These are phyloP conservation scores for Fusarium sp. DNA, from an alignment of 2,329 filamentous ascomycete species.

Conservation along the genomic window DNA sequence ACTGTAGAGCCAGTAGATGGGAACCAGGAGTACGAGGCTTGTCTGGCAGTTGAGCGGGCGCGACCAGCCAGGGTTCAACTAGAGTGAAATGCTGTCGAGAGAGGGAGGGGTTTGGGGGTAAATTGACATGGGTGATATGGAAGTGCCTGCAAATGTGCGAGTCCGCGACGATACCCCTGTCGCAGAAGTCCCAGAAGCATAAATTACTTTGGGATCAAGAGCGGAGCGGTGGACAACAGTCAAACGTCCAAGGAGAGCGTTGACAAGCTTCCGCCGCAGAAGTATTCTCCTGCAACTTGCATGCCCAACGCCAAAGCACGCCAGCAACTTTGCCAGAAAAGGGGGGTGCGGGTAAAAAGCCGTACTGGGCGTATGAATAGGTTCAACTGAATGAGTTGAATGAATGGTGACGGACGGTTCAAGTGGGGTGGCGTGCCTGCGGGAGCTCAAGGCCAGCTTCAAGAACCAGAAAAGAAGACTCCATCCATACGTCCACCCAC, in stretches of 20 bases:
- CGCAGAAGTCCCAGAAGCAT: slow-evolving; percentile 43
- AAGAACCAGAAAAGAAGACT: slow-evolving; percentile 38
- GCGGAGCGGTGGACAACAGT: slow-evolving; percentile 46
- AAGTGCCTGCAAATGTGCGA: slow-evolving; percentile 38
- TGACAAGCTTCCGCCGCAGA: slow-evolving; percentile 35
- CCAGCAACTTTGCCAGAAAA: slow-evolving; percentile 23
- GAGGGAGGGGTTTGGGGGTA: slow-evolving; percentile 36
- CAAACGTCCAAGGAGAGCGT: slow-evolving; percentile 34
- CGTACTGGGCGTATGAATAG: neutral
- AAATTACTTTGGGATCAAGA: slow-evolving; percentile 46
- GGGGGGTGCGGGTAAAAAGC: slow-evolving; percentile 4
- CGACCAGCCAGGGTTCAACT: slow-evolving; percentile 37
- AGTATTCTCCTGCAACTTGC: slow-evolving; percentile 38
- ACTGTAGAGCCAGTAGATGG: slow-evolving; percentile 44
- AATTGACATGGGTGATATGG: slow-evolving; percentile 43
- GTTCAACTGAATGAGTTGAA: slow-evolving; percentile 16
- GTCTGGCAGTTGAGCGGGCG: slow-evolving; percentile 47
- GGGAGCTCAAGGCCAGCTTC: slow-evolving; percentile 33
- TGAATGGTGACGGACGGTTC: slow-evolving; percentile 32
- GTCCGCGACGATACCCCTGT: slow-evolving; percentile 43
- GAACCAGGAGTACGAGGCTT: slow-evolving; percentile 41
- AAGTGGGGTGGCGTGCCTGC: slow-evolving; percentile 33
- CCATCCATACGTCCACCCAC: slow-evolving; percentile 25
- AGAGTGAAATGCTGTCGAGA: slow-evolving; percentile 25
- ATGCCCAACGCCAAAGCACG: slow-evolving; percentile 27